Evolutionary conservation across 139 green algal species (phyloP).

Genomic region (Chlamydomonas incerta): DNA sequence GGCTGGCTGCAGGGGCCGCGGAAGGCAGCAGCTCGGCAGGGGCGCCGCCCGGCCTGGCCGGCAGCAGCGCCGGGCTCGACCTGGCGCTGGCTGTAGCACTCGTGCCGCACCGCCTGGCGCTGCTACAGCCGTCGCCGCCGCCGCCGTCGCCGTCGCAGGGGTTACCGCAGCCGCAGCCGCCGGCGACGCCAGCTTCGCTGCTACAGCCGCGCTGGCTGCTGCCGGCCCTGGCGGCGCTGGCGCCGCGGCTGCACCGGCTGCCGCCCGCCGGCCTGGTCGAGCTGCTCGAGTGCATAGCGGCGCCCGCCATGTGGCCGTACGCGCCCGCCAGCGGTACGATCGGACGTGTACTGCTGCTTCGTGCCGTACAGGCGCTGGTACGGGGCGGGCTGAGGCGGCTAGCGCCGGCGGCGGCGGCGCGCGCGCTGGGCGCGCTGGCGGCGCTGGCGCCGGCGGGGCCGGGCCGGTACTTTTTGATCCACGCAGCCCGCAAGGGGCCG

Average conservation of each 20-base stretch:
- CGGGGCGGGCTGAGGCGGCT: background rate
- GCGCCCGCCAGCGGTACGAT: constrained; percentile 16
- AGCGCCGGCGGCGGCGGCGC: background rate
- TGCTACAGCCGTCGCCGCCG: background rate
- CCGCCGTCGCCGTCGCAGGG: background rate
- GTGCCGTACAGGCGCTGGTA: background rate
- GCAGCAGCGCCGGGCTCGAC: too few species aligned
- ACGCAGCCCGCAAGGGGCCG: background rate
- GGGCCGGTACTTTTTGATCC: background rate
- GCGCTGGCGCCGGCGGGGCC: background rate
- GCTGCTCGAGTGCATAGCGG: constrained; percentile 18
- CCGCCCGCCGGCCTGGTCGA: background rate
- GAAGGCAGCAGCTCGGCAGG: background rate
- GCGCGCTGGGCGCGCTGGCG: constrained; percentile 1
- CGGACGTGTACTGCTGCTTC: background rate
- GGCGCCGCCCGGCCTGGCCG: background rate
- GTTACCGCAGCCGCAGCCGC: background rate
- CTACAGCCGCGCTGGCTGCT: background rate
- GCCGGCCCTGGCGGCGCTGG: background rate
- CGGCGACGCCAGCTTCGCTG: background rate
- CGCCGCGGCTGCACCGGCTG: background rate
- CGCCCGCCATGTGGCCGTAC: constrained; percentile 15
- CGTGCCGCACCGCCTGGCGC: background rate
- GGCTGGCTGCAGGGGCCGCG: background rate
- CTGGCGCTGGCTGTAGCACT: too few species aligned